A percentile compares a stretch with the other conserved stretches of the same genome.
phyloP scores from a whole-genome alignment of 2,329 filamentous ascomycete genomes.

The Gremmenia infestans region DNA sequence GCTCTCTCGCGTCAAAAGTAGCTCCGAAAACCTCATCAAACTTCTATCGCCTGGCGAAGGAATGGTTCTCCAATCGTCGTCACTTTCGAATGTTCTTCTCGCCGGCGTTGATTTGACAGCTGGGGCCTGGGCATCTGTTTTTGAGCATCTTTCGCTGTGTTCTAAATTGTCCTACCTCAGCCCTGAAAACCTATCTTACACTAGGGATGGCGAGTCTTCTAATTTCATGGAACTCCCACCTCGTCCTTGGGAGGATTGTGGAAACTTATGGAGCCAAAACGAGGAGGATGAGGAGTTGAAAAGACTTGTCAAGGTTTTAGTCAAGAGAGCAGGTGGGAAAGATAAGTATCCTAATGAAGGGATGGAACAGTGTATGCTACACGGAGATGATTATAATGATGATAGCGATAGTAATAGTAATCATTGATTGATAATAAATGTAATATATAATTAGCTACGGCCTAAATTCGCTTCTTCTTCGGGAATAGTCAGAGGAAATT shows the following conservation, averaged over 20 bases:
- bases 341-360: neutral
- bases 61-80: neutral
- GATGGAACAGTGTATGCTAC: neutral
- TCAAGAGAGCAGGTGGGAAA: neutral
- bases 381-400: no score
- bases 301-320: neutral
- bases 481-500: no score
- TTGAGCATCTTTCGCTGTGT: neutral
- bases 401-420: no score
- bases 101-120: neutral
- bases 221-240: neutral
- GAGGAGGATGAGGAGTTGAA: neutral
- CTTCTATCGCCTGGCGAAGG: neutral
- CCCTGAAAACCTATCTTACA: neutral
- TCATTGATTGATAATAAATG: no score
- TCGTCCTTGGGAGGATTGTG: neutral
- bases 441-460: no score
- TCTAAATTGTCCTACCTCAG: neutral
- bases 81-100: neutral
- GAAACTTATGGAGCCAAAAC: neutral
- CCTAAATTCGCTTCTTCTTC: no score
- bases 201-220: neutral
- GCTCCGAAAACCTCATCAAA: neutral
- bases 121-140: neutral
- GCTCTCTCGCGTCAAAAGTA: neutral